Base-by-base conservation (phyloP, 2,329 filamentous ascomycete genomes). In the Scedosporium apiospermum region DNA sequence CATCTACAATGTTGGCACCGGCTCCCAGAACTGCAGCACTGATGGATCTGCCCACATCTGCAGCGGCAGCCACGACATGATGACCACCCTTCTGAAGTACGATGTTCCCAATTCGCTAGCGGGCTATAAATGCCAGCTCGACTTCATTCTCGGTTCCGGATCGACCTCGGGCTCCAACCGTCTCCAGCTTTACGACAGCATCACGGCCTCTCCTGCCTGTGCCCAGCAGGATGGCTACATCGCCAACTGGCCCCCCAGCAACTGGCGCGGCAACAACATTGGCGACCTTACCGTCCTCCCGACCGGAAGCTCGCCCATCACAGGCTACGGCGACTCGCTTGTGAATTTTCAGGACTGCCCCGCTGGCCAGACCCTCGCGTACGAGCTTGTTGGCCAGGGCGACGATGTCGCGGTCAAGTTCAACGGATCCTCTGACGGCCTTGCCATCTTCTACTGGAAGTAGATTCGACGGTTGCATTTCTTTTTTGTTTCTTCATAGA, bases 11-110 rank as follows among this genome's bases (percentile, higher is more conserved):
- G 49, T 53, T 10, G 18, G 49, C 9, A 21, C 9, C 18, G 49
- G 49, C 18, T 53, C 49, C 16, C 16, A 16, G 9, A 53, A 10
- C 16, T 53, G 49, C 18, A 53, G 14, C 14, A 10, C 9, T 18
- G 18, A 53, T 53, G 49, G 49, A 2, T 16, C 9, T 10, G 49
- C 21, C 18, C 16, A 53, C 3, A 53, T 53, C 49, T 53, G 9
- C 18, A 53, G 71, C 65, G 58, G 44, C 2, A 67, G 68, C 61
- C 64, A 69, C 57, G 69, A 72, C 63, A 64, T 66, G 62, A 64
- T 66, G 62, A 72, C 69, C 34, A 66, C 70, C 55, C 70, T 72
- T 46, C 38, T 71, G 27, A 71, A 69, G 57, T 71, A 71, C 49
- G 67, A 65, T n/a, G 71, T 71, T 60, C 68, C 68, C 58, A 53